Base-by-base conservation (phyloP, 345 rosid species). In the Dipteronia dyeriana region DNA sequence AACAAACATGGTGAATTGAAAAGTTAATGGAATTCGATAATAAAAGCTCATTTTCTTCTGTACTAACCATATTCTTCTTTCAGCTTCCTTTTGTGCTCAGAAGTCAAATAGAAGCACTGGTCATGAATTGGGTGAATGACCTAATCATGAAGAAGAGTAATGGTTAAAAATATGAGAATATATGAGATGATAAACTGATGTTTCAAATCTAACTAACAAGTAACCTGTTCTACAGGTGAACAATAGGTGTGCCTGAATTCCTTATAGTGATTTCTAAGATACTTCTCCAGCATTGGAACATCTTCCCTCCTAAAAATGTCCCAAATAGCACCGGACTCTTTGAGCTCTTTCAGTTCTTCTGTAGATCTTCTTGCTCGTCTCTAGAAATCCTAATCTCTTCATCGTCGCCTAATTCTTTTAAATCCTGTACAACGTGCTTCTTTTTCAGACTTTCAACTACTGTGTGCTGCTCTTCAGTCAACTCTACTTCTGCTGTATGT, bases 241-340 rank as follows among this genome's bases (percentile, higher is more conserved):
- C 98, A 88, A 74, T 38, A 93, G 1, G 87, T 83, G 79, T 95
- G 98, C 74, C 99, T 87, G 79, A 95, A 93, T 75, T 95, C 94
- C 38, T 10, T 83, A 23, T n/a, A 80, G 84, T 93, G 92, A 84
- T 85, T 89, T 68, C 82, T 87, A 22, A 93, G 85, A 88, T 90
- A 95, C 31, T 81, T 88, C 76, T 90, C 94, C 59, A 95, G 72
- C 87, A 86, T 88, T 23, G 97, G 91, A 51, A 93, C 91, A 76
- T 95, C 99, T 78, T 91, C 90, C 80, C 97, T 93, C 77, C 94
- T 87, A 78, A 93, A 95, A 78, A 95, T 95, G 75, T 95, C 99
- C 98, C 99, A 95, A n/a, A 95, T 74, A 7, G 99, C 99, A 45
- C 90, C 89, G 2, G 70, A 77, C 71, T 76, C 79, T 41, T 82